A percentile compares a stretch with the other conserved stretches of the same genome.
These are phyloP conservation scores for Pisolithus marmoratus DNA, from an alignment of 768 basidiomycete genomes.

Conservation along the genomic window DNA sequence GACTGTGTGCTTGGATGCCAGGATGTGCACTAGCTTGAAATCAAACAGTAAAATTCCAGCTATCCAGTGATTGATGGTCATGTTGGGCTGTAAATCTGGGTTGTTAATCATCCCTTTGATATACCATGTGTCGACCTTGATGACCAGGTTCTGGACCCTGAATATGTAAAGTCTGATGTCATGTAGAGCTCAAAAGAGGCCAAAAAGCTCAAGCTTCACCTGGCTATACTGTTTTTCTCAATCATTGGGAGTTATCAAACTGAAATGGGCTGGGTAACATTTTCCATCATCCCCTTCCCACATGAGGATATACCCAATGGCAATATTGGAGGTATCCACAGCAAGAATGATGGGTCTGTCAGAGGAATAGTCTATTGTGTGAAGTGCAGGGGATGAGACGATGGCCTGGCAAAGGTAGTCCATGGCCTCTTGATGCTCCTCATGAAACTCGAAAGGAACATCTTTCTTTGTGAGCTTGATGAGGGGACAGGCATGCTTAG, in stretches of 20 bases:
- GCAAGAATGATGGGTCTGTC: neutral
- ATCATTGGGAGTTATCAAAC: constrained; percentile 34
- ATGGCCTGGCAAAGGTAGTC: constrained; percentile 1
- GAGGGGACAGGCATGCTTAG: no score
- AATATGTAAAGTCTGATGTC: neutral
- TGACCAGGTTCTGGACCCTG: neutral
- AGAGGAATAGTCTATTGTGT: neutral
- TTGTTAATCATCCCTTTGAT: neutral
- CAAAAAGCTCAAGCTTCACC: constrained; percentile 22
- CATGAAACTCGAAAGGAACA: no score
- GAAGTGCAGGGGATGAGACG: constrained; percentile 3
- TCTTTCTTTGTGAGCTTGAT: no score
- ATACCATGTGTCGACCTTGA: neutral
- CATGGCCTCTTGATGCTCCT: no score
- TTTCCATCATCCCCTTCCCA: neutral
- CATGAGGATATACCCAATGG: constrained; percentile 29
- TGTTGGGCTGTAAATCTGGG: neutral
- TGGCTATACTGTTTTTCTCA: constrained; percentile 11
- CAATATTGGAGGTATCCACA: constrained; percentile 25
- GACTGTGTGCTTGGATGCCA: neutral
- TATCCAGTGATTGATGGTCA: neutral
- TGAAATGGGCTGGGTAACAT: constrained; percentile 27
- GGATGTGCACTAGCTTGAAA: neutral
- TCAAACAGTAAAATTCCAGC: neutral
- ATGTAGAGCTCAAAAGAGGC: neutral